Evolutionary conservation across 2,329 filamentous ascomycete genomes (phyloP), one percentile per base, ranked within the genome.

Genomic region (Stagonosporopsis tanaceti): DNA sequence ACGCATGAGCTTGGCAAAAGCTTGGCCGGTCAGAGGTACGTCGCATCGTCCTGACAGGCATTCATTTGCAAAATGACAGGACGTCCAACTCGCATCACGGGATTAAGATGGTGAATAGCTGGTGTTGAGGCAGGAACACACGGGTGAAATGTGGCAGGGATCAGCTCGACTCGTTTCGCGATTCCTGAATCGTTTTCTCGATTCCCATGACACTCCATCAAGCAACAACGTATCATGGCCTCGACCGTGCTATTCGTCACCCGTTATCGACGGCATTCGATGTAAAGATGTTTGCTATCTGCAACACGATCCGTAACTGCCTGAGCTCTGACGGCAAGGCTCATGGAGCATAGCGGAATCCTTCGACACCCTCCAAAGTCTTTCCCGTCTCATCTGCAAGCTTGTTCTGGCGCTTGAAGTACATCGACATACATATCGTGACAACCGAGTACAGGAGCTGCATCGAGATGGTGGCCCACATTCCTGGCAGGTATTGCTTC

Each of bases 401-500:
- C 53, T 53, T 58, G 32, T 69, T 70, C 58, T 56, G 38, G 9
- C 62, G 53, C 39, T 58, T 69, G 37, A 70, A 60, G 38, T 67
- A 61, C 63, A 68, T 64, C 12, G 66, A 69, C 66, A 71, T 65
- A 30, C 53, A 60, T 14, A 70, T 47, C 3, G 66, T 71, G 27
- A 65, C 56, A 22, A 66, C 51, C 6, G 64, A 65, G 20, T 67
- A 71, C 20, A 69, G 11, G 3, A 69, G 32, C 47, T 69, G 67
- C 65, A 71, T 68, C 2, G 59, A 35, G 28, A 71, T 69, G 6
- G 68, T 69, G 3, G 68, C 66, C 67, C 67, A 71, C 67, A 71
- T 70, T 0, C 68, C 65, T 17, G 68, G 67, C 17, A 70, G 47
- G 52, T 71, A 70, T 59, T 61, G 53, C 65, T 70, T 32, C 2